Percentiles rank a stretch among this genome's conserved stretches.
Evolutionary conservation across 139 green algal genomes (phyloP).

Genomic region (Edaphochlamys debaryana): DNA sequence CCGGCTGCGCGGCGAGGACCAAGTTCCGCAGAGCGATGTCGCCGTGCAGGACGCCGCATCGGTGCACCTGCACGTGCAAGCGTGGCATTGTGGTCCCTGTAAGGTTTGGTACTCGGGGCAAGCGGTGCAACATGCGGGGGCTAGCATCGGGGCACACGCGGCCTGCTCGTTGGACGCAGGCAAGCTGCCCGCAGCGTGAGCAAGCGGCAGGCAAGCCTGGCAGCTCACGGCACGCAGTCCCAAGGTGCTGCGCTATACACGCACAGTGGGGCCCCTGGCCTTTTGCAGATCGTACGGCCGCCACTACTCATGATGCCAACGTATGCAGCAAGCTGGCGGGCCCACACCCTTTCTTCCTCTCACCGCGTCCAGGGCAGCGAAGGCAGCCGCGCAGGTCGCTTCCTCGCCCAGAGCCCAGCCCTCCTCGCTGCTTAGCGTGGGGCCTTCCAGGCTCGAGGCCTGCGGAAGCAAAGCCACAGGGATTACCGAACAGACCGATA

Average conservation of each 20-base stretch:
- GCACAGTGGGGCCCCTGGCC: too few species aligned
- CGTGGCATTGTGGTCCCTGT: not conserved
- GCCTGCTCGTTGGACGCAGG: not conserved
- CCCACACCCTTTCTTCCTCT: not conserved
- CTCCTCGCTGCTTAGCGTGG: not conserved
- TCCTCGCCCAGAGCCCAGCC: not conserved
- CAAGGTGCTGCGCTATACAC: too few species aligned
- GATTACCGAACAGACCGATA: too few species aligned
- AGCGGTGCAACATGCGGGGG: not conserved
- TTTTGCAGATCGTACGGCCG: not conserved
- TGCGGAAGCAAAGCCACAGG: not conserved
- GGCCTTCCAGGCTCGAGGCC: slow-evolving; percentile 2
- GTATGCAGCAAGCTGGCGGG: not conserved
- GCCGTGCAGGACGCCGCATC: not conserved
- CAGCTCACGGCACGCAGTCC: too few species aligned
- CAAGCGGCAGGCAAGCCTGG: not conserved
- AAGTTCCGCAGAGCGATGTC: not conserved
- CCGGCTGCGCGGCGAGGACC: too few species aligned
- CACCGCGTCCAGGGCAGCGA: not conserved
- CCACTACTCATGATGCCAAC: not conserved
- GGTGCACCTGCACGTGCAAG: not conserved
- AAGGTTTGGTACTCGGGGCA: not conserved
- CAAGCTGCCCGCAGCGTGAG: not conserved
- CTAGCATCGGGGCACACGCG: not conserved
- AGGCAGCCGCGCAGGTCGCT: not conserved